A percentile compares a stretch with the other conserved stretches of the same genome.
Conservation (phyloP, 2,329 filamentous ascomycete species). For the Biscogniauxia mediterranea region DNA sequence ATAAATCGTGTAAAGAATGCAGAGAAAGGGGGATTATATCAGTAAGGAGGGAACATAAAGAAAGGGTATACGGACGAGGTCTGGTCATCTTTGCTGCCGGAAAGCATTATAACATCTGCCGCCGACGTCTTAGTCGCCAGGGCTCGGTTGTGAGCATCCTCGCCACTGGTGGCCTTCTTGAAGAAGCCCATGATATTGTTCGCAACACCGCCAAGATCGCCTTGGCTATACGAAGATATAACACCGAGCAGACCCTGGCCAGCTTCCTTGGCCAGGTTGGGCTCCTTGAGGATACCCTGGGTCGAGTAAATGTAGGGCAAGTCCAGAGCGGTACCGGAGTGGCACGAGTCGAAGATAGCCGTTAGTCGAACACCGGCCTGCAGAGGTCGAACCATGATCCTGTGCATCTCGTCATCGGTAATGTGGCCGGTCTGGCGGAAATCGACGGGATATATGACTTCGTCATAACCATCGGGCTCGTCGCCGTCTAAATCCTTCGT, state of each 20-base stretch:
- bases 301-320: constrained; percentile 79
- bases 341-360: constrained; percentile 79
- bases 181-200: constrained; percentile 78
- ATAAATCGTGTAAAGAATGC: constrained; percentile 6
- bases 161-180: constrained; percentile 79
- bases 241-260: constrained; percentile 69
- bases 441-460: constrained; percentile 78
- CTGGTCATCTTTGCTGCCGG: constrained; percentile 91
- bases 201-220: constrained; percentile 80
- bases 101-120: constrained; percentile 97
- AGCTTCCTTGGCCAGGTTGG: constrained; percentile 77
- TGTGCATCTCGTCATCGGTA: constrained; percentile 76
- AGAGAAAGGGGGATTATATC: background rate
- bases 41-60: constrained; percentile 16
- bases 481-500: constrained; percentile 72
- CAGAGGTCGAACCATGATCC: constrained; percentile 73
- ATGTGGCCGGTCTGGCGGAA: constrained; percentile 69
- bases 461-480: constrained; percentile 75
- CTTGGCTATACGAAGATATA: constrained; percentile 75
- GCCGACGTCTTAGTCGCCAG: constrained; percentile 87
- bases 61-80: constrained; percentile 66
- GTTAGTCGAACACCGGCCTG: constrained; percentile 80
- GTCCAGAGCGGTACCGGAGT: constrained; percentile 75
- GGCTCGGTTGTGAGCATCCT: constrained; percentile 74
- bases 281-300: constrained; percentile 77